Evolutionary conservation across 345 rosid genomes (phyloP).

Genomic region (Salix purpurea): DNA sequence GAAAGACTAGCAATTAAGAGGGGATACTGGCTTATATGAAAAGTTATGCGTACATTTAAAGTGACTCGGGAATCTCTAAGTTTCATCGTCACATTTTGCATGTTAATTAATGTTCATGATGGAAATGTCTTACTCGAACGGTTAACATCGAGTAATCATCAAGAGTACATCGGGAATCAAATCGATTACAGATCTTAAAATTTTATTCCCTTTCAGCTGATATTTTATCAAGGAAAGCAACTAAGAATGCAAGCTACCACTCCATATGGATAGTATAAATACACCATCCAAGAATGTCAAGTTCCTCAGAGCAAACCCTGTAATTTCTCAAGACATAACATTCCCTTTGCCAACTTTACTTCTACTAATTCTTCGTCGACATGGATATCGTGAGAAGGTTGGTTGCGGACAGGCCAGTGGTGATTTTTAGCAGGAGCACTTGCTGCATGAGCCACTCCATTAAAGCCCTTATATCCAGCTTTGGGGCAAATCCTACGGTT

Average conservation of each 20-base stretch:
- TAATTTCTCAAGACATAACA: too few species aligned
- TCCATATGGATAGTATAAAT: constrained; percentile 18
- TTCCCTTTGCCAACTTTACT: not conserved
- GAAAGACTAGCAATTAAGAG: too few species aligned
- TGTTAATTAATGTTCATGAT: not conserved
- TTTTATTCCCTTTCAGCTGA: constrained; percentile 9
- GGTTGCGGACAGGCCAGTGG: constrained; percentile 71
- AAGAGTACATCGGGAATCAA: constrained; percentile 14
- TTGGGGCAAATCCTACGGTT: constrained; percentile 66
- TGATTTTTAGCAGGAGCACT: constrained; percentile 75
- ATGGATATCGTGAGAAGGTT: constrained; percentile 44
- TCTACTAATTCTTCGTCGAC: not conserved
- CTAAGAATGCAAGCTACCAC: too few species aligned
- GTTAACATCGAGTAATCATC: constrained; percentile 12
- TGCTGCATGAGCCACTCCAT: constrained; percentile 75
- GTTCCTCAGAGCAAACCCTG: constrained; percentile 9
- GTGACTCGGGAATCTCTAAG: not conserved
- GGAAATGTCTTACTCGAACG: not conserved
- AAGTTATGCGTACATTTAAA: not conserved
- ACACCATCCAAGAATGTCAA: constrained; percentile 10
- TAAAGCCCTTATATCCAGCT: constrained; percentile 54
- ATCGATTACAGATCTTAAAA: not conserved
- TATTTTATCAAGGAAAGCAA: too few species aligned
- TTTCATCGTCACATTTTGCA: not conserved
- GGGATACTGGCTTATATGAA: not conserved